These are phyloP conservation scores for Sporothrix pseudoabietina DNA, from an alignment of 2,329 filamentous ascomycete species.

Conservation along the genomic window DNA sequence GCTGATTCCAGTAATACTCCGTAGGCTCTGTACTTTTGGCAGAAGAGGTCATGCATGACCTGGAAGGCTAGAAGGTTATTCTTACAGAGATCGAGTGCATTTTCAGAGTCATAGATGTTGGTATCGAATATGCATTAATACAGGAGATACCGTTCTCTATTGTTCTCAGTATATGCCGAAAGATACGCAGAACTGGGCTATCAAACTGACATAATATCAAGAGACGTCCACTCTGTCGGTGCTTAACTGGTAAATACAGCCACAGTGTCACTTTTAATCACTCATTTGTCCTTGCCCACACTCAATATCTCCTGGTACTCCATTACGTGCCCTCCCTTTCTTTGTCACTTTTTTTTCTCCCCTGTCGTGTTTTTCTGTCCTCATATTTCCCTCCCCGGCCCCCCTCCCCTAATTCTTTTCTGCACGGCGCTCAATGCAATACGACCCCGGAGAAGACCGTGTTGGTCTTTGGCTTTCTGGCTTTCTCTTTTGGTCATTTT, in stretches of 20 bases:
- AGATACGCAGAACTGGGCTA: too few species aligned
- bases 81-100: background rate
- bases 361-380: background rate
- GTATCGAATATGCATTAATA: background rate
- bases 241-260: background rate
- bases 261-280: conserved; percentile 12
- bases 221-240: background rate
- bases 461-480: background rate
- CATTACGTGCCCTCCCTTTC: background rate
- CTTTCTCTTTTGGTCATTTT: background rate
- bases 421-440: conserved; percentile 16
- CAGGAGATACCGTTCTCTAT: background rate
- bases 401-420: background rate
- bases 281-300: background rate
- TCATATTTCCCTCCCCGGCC: background rate
- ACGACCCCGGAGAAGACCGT: background rate
- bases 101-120: background rate
- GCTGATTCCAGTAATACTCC: background rate
- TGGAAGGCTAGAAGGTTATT: background rate
- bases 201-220: too few species aligned
- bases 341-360: background rate
- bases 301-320: background rate
- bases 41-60: background rate
- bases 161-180: too few species aligned
- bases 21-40: background rate